Evolutionary conservation across 1,284 basidiomycete genomes (phyloP).

Genomic region (Lignosus rhinocerotis): DNA sequence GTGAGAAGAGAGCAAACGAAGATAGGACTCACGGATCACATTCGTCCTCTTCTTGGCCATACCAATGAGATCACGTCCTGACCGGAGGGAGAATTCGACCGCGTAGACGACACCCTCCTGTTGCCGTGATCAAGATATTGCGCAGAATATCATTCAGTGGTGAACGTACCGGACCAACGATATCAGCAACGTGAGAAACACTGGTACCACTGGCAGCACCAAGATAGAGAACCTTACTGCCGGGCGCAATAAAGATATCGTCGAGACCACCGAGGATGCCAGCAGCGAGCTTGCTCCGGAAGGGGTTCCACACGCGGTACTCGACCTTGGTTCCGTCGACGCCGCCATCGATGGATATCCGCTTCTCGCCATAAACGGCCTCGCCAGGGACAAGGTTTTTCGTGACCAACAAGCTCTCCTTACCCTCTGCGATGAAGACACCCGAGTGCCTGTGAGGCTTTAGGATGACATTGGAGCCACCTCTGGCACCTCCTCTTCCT

Average conservation of each 20-base stretch:
- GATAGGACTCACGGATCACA: conserved; percentile 81
- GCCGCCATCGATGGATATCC: conserved; percentile 81
- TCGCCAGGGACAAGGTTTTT: conserved; percentile 98
- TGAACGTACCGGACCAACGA: conserved; percentile 84
- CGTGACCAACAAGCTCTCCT: conserved; percentile 97
- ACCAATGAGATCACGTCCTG: conserved; percentile 96
- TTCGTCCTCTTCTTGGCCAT: conserved; percentile 99
- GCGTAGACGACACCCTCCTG: conserved; percentile 95
- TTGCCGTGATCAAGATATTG: conserved; percentile 32
- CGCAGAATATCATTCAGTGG: conserved; percentile 2
- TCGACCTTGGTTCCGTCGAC: conserved; percentile 89
- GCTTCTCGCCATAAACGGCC: conserved; percentile 98
- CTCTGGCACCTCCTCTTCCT: conserved; percentile 66
- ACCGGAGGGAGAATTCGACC: conserved; percentile 96
- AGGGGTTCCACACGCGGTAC: conserved; percentile 99
- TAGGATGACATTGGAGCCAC: conserved; percentile 86
- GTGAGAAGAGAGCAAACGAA: background rate
- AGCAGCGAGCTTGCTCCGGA: conserved; percentile 95
- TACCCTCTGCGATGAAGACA: conserved; percentile 92
- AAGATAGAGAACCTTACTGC: conserved; percentile 96
- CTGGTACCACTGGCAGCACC: conserved; percentile 97
- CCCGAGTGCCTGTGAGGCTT: conserved; percentile 96
- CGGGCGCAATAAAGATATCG: conserved; percentile 91
- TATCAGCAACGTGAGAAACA: conserved; percentile 98
- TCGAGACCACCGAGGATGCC: conserved; percentile 97